phyloP scores from a whole-genome alignment of 1,284 basidiomycete species.

The Cystobasidium pallidum region DNA sequence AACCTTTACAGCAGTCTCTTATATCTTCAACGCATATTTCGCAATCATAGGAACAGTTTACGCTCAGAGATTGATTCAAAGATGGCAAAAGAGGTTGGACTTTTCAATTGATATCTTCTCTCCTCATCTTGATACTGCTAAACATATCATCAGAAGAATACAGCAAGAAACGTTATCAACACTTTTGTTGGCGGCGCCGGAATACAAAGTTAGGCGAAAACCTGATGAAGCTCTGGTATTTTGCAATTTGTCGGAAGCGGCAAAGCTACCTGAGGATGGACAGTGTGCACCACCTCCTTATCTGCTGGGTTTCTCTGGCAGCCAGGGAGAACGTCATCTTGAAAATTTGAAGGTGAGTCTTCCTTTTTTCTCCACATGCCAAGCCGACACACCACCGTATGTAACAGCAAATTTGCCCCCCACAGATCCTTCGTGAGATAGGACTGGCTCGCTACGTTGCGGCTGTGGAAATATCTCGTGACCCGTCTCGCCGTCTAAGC shows the following conservation, averaged over 20 bases:
- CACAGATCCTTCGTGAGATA: conserved; percentile 70
- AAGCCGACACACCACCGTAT: too few relatives aligned
- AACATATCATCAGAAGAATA: conserved; percentile 72
- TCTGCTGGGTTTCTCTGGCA: conserved; percentile 69
- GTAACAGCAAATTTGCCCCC: too few relatives aligned
- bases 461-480: conserved; percentile 60
- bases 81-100: conserved; percentile 68
- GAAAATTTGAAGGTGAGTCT: conserved; percentile 73
- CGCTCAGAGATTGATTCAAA: conserved; percentile 57
- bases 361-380: too few relatives aligned
- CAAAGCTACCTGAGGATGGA: conserved; percentile 58
- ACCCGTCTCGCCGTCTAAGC: not conserved
- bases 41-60: conserved; percentile 48
- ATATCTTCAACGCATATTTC: conserved; percentile 64
- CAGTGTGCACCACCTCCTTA: conserved; percentile 65
- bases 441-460: conserved; percentile 63
- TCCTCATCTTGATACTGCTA: conserved; percentile 69
- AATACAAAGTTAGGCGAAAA: conserved; percentile 66
- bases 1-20: conserved; percentile 48
- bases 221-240: conserved; percentile 64
- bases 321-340: conserved; percentile 72
- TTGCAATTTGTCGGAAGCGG: conserved; percentile 48
- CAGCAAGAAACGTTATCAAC: conserved; percentile 79
- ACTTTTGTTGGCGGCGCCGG: conserved; percentile 66
- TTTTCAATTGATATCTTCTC: conserved; percentile 81